Evolutionary conservation across 257 asterid species (phyloP), one percentile per base, ranked within the genome.

Genomic region (Striga asiatica): DNA sequence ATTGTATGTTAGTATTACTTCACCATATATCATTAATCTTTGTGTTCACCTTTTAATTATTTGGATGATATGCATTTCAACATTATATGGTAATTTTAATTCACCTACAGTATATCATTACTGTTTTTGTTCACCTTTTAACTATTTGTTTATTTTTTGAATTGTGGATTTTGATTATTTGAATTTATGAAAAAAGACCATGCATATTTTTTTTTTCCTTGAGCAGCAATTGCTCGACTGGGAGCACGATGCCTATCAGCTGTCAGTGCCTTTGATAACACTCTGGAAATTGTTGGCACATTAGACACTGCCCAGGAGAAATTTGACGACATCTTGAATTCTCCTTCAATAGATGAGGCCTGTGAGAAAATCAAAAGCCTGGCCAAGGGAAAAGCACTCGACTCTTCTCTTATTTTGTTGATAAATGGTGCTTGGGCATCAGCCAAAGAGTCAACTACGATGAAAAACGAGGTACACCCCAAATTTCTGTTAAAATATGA

Each of bases 351-450:
- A 3, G 94, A 88, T 48, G 81, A 27, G 12, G 94, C 97, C 24
- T 88, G 97, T 64, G 98, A 89, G 50, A 89, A 83, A 74, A 83
- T 89, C 37, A 86, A 78, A 73, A 81, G 81, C 68, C 80, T 89
- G 39, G 87, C 98, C 67, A 89, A 86, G 74, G 72, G 79, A 35
- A 86, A 86, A 62, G 94, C 79, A 73, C 96, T 89, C 1, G 96
- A 86, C 65, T 86, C 98, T 55, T 86, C 98, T 24, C 73, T 89
- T 78, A 87, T 83, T 66, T 74, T 89, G 32, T 69, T 89, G 84
- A 83, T 89, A 61, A 89, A 83, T 64, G 77, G 96, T 49, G 88
- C 98, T 65, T 89, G 89, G 89, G 88, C 96, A 50, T 75, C 94
- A 2, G 91, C 98, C 57, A 86, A 78, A 71, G 93, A 86, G 54